Conservation (phyloP, 2,329 filamentous ascomycete species). For the Lasiodiplodia hormozganensis region DNA sequence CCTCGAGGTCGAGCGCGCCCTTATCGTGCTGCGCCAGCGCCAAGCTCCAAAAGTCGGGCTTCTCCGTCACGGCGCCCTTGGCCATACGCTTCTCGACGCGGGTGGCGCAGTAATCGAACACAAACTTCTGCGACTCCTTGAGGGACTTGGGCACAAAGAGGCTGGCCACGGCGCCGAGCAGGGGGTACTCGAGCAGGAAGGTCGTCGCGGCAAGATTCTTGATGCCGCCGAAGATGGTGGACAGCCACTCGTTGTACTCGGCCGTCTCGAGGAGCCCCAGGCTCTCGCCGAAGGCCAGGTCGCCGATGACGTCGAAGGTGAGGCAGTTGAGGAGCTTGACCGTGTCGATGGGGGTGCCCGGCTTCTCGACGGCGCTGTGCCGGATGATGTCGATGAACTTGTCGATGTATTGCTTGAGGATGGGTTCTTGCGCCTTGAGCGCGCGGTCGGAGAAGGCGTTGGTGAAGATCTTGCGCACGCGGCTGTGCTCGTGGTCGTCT, state of each 20-base stretch:
- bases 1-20: neutral
- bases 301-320: slow-evolving; percentile 38
- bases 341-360: slow-evolving; percentile 33
- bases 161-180: too few relatives aligned
- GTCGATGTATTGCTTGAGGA: slow-evolving; percentile 49
- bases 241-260: slow-evolving; percentile 40
- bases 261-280: slow-evolving; percentile 33
- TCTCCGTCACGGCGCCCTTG: neutral
- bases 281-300: slow-evolving; percentile 36
- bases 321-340: slow-evolving; percentile 41
- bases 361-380: too few relatives aligned
- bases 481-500: slow-evolving; percentile 49
- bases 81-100: neutral
- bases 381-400: slow-evolving; percentile 41
- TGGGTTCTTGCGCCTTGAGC: slow-evolving; percentile 47
- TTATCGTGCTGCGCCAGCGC: neutral
- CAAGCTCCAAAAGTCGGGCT: neutral
- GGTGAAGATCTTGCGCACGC: slow-evolving; percentile 47
- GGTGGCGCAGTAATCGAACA: too few relatives aligned
- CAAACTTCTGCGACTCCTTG: too few relatives aligned
- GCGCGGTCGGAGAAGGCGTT: slow-evolving; percentile 51
- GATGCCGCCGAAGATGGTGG: too few relatives aligned
- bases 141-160: too few relatives aligned
- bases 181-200: too few relatives aligned
- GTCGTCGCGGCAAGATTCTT: too few relatives aligned